Evolutionary conservation across 164 flowering plant species (phyloP).

Genomic region (Dillenia suffruticosa): DNA sequence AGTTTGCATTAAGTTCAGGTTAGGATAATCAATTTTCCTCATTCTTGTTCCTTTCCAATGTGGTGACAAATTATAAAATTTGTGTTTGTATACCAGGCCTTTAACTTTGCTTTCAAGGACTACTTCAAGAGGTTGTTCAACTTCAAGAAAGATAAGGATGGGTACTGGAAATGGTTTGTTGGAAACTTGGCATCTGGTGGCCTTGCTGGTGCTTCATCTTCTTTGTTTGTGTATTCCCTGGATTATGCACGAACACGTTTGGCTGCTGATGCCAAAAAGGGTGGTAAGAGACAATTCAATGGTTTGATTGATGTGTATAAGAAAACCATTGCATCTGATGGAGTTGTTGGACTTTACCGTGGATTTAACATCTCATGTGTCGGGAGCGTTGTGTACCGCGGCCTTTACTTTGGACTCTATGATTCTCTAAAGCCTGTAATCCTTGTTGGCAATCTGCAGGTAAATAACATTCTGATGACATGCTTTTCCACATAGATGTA

Average conservation of each 20-base stretch:
- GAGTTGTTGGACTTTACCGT: slow-evolving; percentile 46
- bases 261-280: slow-evolving; percentile 43
- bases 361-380: slow-evolving; percentile 50
- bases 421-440: slow-evolving; percentile 53
- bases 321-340: slow-evolving; percentile 46
- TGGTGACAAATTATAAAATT: background rate
- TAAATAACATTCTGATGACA: slow-evolving; percentile 5
- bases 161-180: slow-evolving; percentile 56
- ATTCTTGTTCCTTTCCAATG: background rate
- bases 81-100: slow-evolving; percentile 26
- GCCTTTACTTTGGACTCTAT: slow-evolving; percentile 51
- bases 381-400: slow-evolving; percentile 45
- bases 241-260: slow-evolving; percentile 47
- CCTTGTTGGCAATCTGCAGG: slow-evolving; percentile 38
- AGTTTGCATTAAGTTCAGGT: background rate
- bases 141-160: slow-evolving; percentile 54
- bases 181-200: slow-evolving; percentile 62
- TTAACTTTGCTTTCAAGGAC: slow-evolving; percentile 62
- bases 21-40: background rate
- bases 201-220: slow-evolving; percentile 53
- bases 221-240: slow-evolving; percentile 38
- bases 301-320: slow-evolving; percentile 48
- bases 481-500: background rate
- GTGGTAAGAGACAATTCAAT: slow-evolving; percentile 49
- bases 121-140: slow-evolving; percentile 51